phyloP scores from a whole-genome alignment of 1,284 basidiomycete species.

The Macrocybe sp. region DNA sequence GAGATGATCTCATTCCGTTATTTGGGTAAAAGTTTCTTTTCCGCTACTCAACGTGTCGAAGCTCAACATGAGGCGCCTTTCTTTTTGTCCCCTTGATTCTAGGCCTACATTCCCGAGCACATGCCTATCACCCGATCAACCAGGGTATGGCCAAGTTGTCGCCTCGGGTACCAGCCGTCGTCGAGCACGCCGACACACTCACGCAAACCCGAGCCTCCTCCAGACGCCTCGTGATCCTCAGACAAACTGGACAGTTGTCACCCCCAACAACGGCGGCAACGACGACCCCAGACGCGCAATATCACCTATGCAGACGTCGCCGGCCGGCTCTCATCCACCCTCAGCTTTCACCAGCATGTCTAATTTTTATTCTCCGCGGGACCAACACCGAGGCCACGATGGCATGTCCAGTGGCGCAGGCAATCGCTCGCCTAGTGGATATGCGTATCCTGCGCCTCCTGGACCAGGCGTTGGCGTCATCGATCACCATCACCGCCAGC shows the following conservation, averaged over 20 bases:
- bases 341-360: too few species aligned
- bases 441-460: too few species aligned
- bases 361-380: too few species aligned
- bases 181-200: slow-evolving; percentile 43
- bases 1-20: slow-evolving; percentile 75
- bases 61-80: slow-evolving; percentile 9
- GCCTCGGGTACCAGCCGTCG: slow-evolving; percentile 57
- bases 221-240: slow-evolving; percentile 22
- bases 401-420: too few species aligned
- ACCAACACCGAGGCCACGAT: too few species aligned
- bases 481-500: not conserved
- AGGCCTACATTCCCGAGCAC: slow-evolving; percentile 72
- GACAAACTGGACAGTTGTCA: slow-evolving; percentile 31
- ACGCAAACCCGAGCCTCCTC: slow-evolving; percentile 9
- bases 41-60: not conserved
- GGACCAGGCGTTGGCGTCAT: too few species aligned
- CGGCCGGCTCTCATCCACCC: slow-evolving; percentile 1
- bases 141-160: slow-evolving; percentile 77
- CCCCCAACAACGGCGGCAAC: slow-evolving; percentile 21
- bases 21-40: slow-evolving; percentile 55
- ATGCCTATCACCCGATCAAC: slow-evolving; percentile 75
- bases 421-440: too few species aligned
- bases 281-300: slow-evolving; percentile 7
- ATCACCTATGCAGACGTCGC: slow-evolving; percentile 1
- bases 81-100: slow-evolving; percentile 8